Evolutionary conservation across 2,329 filamentous ascomycete genomes (phyloP).

Genomic region (Apiospora malaysiana): DNA sequence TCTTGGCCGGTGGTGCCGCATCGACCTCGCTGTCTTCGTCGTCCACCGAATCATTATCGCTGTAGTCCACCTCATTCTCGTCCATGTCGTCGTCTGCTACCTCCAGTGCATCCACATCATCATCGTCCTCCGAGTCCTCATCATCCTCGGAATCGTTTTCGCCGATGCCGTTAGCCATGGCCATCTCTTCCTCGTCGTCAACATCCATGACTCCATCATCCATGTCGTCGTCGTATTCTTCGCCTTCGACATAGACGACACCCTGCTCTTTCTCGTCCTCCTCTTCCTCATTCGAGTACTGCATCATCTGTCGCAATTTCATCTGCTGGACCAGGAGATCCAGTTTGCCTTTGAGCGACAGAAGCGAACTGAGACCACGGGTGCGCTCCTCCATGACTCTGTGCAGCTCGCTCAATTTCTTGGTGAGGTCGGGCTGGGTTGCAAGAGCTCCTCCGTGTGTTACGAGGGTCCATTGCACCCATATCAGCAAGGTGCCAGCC

Average conservation of each 20-base stretch:
- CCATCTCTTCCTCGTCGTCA: conserved; percentile 61
- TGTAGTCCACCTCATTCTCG: conserved; percentile 63
- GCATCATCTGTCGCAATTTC: conserved; percentile 74
- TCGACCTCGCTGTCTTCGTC: conserved; percentile 60
- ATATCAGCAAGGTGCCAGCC: conserved; percentile 88
- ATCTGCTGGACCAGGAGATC: conserved; percentile 94
- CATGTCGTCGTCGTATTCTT: conserved; percentile 63
- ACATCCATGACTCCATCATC: conserved; percentile 55
- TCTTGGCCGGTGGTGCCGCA: conserved; percentile 53
- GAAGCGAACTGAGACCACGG: conserved; percentile 78
- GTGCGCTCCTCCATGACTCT: conserved; percentile 88
- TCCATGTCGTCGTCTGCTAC: conserved; percentile 50
- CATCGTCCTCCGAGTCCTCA: conserved; percentile 46
- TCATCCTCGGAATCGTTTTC: conserved; percentile 67
- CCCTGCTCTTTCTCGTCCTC: conserved; percentile 70
- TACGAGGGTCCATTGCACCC: conserved; percentile 95
- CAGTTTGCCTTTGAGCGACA: conserved; percentile 92
- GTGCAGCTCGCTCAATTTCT: conserved; percentile 78
- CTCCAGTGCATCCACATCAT: conserved; percentile 50
- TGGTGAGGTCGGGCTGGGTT: conserved; percentile 81
- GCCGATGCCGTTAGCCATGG: conserved; percentile 58
- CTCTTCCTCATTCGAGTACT: conserved; percentile 60
- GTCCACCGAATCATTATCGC: conserved; percentile 64
- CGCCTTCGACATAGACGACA: conserved; percentile 86
- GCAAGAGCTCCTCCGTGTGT: conserved; percentile 91